phyloP scores from a whole-genome alignment of 2,329 filamentous ascomycete genomes.

The Camillea tinctor region DNA sequence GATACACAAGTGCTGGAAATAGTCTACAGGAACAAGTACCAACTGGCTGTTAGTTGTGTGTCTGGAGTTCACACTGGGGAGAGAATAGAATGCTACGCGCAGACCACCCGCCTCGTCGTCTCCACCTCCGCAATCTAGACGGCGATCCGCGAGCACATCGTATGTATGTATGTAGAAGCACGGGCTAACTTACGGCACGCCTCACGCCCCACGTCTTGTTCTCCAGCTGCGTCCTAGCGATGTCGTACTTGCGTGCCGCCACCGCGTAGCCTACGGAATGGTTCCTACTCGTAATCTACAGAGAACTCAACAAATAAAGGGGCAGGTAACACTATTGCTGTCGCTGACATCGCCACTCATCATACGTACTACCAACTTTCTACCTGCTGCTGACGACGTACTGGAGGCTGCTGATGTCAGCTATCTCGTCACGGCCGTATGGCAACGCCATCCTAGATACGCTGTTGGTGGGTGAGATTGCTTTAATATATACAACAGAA shows the following conservation, averaged over 20 bases:
- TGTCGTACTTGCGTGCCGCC: conserved; percentile 46
- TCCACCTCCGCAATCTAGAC: conserved; percentile 35
- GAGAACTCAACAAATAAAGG: too few species aligned
- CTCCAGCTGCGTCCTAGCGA: conserved; percentile 43
- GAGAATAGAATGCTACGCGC: conserved; percentile 43
- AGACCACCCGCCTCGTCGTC: conserved; percentile 29
- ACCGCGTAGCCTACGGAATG: conserved; percentile 47
- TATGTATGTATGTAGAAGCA: conserved; percentile 39
- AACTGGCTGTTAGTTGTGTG: conserved; percentile 35
- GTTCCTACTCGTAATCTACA: too few species aligned
- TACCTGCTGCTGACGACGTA: too few species aligned
- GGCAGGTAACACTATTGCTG: too few species aligned
- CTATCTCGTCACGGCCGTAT: too few species aligned
- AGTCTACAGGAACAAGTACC: conserved; percentile 40
- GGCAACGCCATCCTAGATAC: too few species aligned
- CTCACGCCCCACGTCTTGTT: conserved; percentile 39
- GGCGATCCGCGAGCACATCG: conserved; percentile 45
- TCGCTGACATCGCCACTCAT: too few species aligned
- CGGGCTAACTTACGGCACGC: conserved; percentile 38
- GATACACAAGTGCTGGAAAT: conserved; percentile 40
- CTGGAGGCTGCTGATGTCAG: too few species aligned
- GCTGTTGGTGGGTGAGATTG: too few species aligned
- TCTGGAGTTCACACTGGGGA: conserved; percentile 47
- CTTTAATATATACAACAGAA: too few species aligned
- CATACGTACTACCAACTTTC: too few species aligned